A percentile compares a stretch with the other conserved stretches of the same genome.
phyloP scores from a whole-genome alignment of 352 stramenopile species.

The Phytophthora rubi region DNA sequence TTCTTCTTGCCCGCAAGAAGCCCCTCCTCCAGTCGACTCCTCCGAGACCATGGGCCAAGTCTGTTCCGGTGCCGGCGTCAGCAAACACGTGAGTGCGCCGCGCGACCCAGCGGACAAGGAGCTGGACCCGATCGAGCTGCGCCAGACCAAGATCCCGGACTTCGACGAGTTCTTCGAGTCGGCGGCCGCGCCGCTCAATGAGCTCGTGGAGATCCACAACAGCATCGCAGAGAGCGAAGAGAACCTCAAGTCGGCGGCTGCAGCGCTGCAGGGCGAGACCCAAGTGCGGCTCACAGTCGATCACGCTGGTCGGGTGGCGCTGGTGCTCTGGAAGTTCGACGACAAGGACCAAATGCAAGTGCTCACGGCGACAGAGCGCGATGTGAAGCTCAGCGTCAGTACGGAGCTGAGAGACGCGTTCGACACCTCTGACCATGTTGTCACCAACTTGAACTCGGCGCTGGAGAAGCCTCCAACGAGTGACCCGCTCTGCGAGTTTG shows the following conservation, averaged over 20 bases:
- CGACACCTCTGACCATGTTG: slow-evolving; percentile 12
- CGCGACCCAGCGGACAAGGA: slow-evolving; percentile 40
- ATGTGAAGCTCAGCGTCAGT: slow-evolving; percentile 27
- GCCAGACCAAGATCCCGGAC: slow-evolving; percentile 32
- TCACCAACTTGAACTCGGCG: slow-evolving; percentile 42
- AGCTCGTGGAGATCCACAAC: slow-evolving; percentile 46
- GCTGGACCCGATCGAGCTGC: slow-evolving; percentile 28
- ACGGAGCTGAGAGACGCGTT: slow-evolving; percentile 24
- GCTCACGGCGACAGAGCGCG: slow-evolving; percentile 25
- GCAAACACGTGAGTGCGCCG: slow-evolving; percentile 47
- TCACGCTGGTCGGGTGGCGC: slow-evolving; percentile 26
- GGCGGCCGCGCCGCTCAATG: slow-evolving; percentile 26
- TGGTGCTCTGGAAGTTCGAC: slow-evolving; percentile 57
- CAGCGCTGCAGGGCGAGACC: slow-evolving; percentile 56
- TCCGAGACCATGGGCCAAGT: slow-evolving; percentile 59
- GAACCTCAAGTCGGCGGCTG: slow-evolving; percentile 55
- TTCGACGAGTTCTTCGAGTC: slow-evolving; percentile 34
- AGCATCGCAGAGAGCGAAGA: slow-evolving; percentile 61
- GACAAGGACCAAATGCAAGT: slow-evolving; percentile 52
- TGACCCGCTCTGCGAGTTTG: slow-evolving; percentile 36
- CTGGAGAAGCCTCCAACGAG: slow-evolving; percentile 42
- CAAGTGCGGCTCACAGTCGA: slow-evolving; percentile 43
- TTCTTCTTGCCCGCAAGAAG: slow-evolving; percentile 35
- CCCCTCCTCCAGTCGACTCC: not conserved
- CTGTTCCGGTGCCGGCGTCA: slow-evolving; percentile 52